phyloP scores from a whole-genome alignment of 331 rosid genomes.

The Rhamnella rubrinervis region DNA sequence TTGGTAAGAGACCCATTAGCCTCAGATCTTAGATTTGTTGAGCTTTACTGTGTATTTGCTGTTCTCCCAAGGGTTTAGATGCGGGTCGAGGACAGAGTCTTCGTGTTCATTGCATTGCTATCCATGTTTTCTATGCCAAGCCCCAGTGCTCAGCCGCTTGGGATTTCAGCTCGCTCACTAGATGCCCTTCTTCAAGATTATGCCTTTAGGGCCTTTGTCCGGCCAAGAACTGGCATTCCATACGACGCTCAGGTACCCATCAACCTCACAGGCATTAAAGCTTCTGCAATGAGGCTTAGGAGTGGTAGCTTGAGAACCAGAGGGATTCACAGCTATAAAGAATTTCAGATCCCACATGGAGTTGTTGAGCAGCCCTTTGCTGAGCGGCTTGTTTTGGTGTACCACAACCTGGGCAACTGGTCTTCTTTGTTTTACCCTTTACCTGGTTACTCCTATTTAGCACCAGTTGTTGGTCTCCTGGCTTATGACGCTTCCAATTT shows the following conservation, averaged over 20 bases:
- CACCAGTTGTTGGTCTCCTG: constrained; percentile 84
- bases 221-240: constrained; percentile 47
- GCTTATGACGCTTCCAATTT: constrained; percentile 68
- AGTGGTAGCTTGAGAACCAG: constrained; percentile 52
- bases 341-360: constrained; percentile 59
- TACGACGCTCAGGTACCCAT: constrained; percentile 40
- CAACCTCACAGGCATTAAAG: constrained; percentile 46
- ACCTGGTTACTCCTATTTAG: constrained; percentile 55
- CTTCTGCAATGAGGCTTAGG: constrained; percentile 54
- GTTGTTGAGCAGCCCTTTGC: constrained; percentile 54
- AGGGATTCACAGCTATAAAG: constrained; percentile 52
- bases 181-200: constrained; percentile 52
- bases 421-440: constrained; percentile 54
- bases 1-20: background rate
- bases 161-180: constrained; percentile 33
- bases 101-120: background rate
- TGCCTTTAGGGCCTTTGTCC: constrained; percentile 48
- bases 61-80: background rate
- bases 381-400: constrained; percentile 74
- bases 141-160: background rate
- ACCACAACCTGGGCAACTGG: constrained; percentile 73
- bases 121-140: background rate
- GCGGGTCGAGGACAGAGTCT: background rate
- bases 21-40: background rate
- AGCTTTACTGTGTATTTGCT: background rate